Base-by-base conservation (phyloP, 441 rosid species). In the Hura crepitans region DNA sequence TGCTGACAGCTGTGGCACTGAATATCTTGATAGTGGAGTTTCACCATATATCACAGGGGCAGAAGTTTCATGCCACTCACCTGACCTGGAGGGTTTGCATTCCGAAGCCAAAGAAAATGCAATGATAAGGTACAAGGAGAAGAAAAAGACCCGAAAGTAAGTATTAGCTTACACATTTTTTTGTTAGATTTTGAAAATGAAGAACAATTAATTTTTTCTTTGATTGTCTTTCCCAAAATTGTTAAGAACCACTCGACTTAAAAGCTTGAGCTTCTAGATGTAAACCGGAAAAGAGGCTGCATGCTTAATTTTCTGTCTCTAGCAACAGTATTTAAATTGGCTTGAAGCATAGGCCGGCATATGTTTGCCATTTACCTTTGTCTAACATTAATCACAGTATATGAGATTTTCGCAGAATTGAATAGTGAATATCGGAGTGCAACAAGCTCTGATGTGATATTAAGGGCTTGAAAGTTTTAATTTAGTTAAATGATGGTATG, bases 121-220 rank as follows among this genome's bases (percentile, higher is more conserved):
- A 30, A 63, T 82, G 77, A 74, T 56, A 77, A 84, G 89, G 75
- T 80, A 84, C 79, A 85, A 76, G 70, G 86, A 84, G 79, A 84
- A 83, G 86, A 87, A 87, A 79, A 86, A 81, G 69, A 83, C 87
- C 49, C 78, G 83, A 65, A 54, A 66, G 89, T 86, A 77, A 73
- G 83, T 79, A 68, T 70, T 69, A 46, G 55, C 33, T 54, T 62
- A 56, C n/a, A n/a, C n/a, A 72, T 45, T 51, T 31, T 67, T 15
- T 47, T 64, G 23, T 47, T 45, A n/a, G 39, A 10, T 31, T 60
- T 47, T n/a, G n/a, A n/a, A 50, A 57, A 39, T n/a, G n/a, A 46
- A 50, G 7, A n/a, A n/a, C n/a, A n/a, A 49, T 28, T 30, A 18
- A 20, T 17, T 17, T 46, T 35, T 31, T 2, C 31, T 10, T 61